Evolutionary conservation across 768 basidiomycete species (phyloP).

Genomic region (Asterophora parasitica): DNA sequence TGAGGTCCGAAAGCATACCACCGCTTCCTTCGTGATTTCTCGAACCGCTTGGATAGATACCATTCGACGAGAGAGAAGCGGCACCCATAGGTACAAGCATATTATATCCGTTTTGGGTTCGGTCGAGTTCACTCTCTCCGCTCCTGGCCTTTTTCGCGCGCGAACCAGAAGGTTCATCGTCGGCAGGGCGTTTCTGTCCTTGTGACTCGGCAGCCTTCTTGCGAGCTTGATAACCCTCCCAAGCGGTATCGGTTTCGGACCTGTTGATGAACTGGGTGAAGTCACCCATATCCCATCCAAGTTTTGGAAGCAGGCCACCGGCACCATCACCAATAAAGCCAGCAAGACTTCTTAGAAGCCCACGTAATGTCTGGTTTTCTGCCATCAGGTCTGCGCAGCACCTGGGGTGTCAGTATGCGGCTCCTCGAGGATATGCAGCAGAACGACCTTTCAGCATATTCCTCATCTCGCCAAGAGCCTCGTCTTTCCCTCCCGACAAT

Average conservation of each 20-base stretch:
- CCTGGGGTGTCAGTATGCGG: background rate
- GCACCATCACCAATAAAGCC: conserved; percentile 85
- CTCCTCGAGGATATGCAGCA: conserved; percentile 1
- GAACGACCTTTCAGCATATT: conserved; percentile 70
- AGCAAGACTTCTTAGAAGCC: conserved; percentile 69
- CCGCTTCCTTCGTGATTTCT: conserved; percentile 38
- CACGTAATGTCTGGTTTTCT: conserved; percentile 83
- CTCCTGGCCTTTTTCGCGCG: conserved; percentile 50
- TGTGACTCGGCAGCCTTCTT: conserved; percentile 39
- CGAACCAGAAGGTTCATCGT: conserved; percentile 35
- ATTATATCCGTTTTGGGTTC: conserved; percentile 43
- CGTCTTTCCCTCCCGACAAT: conserved; percentile 87
- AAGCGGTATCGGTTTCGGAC: conserved; percentile 90
- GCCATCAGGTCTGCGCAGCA: conserved; percentile 66
- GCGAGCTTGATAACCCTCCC: conserved; percentile 79
- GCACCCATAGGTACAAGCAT: conserved; percentile 53
- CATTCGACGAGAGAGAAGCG: conserved; percentile 26
- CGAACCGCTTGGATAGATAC: conserved; percentile 42
- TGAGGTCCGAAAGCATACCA: conserved; percentile 56
- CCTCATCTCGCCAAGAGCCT: conserved; percentile 77
- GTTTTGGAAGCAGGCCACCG: conserved; percentile 69
- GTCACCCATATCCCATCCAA: conserved; percentile 74
- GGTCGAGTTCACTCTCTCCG: conserved; percentile 37
- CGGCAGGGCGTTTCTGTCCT: conserved; percentile 50
- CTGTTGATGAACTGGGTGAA: conserved; percentile 81